Percentiles rank a stretch among this genome's conserved stretches.
These are phyloP conservation scores for Ogataea hybrid DNA, from an alignment of 1,139 yeast genomes.

Conservation along the genomic window DNA sequence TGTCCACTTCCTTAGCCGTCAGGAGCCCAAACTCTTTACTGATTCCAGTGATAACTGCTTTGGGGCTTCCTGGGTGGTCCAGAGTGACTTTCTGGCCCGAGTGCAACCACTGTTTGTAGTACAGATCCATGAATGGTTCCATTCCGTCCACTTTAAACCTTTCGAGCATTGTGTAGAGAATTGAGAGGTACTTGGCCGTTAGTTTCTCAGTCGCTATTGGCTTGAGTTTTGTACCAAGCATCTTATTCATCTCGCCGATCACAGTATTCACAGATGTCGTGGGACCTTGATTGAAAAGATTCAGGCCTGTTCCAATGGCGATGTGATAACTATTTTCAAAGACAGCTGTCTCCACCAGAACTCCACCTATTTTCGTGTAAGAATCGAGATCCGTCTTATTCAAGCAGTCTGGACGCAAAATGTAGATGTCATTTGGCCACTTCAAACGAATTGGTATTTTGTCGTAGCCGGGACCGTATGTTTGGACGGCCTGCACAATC, in stretches of 20 bases:
- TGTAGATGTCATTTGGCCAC: constrained; percentile 97
- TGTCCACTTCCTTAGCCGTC: constrained; percentile 63
- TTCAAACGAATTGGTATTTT: constrained; percentile 76
- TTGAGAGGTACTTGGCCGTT: constrained; percentile 65
- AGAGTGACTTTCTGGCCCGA: constrained; percentile 57
- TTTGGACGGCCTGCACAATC: constrained; percentile 69
- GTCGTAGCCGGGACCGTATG: constrained; percentile 46
- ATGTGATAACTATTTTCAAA: constrained; percentile 53
- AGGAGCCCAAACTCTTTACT: constrained; percentile 82
- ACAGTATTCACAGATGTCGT: constrained; percentile 83
- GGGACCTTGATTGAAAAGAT: constrained; percentile 84
- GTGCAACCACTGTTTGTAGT: constrained; percentile 88
- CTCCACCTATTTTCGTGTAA: constrained; percentile 80
- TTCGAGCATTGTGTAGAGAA: constrained; percentile 60
- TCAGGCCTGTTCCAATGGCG: constrained; percentile 84
- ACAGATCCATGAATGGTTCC: constrained; percentile 62
- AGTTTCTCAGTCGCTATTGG: constrained; percentile 52
- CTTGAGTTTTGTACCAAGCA: constrained; percentile 29
- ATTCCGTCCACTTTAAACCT: constrained; percentile 67
- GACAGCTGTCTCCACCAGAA: constrained; percentile 76
- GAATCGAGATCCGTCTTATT: constrained; percentile 19
- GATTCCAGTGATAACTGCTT: constrained; percentile 75
- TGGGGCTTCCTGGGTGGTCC: constrained; percentile 42
- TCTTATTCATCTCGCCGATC: constrained; percentile 55
- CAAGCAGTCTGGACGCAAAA: constrained; percentile 61